A percentile compares a stretch with the other conserved stretches of the same genome.
Evolutionary conservation across 163 green algal genomes (phyloP).

Genomic region (Picocystis sp.): DNA sequence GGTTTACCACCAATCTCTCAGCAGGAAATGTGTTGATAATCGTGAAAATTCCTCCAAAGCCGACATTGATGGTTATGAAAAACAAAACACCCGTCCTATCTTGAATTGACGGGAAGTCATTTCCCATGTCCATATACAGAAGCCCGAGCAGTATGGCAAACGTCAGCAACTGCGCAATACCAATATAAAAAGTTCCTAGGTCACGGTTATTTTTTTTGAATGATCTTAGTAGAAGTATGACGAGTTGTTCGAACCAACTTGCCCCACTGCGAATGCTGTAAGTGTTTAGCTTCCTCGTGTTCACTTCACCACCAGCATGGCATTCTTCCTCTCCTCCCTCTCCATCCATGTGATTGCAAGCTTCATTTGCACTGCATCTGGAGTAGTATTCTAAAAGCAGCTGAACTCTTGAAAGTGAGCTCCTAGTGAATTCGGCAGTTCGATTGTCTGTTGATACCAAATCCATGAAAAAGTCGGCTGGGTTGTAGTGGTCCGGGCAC

Average conservation of each 20-base stretch:
- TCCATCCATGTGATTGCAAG: too few relatives aligned
- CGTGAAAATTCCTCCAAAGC: conserved; percentile 19
- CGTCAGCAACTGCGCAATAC: too few relatives aligned
- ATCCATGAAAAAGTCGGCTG: conserved; percentile 30
- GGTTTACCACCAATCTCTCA: conserved; percentile 25
- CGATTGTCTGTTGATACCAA: conserved; percentile 24
- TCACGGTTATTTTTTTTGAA: conserved; percentile 21
- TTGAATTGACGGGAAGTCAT: conserved; percentile 17
- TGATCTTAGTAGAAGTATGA: conserved; percentile 19
- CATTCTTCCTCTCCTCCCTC: too few relatives aligned
- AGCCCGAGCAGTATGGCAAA: conserved; percentile 11
- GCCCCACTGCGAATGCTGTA: background rate
- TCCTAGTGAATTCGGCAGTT: conserved; percentile 3
- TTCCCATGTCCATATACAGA: conserved; percentile 24
- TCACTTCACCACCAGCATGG: too few relatives aligned
- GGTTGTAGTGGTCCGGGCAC: conserved; percentile 27
- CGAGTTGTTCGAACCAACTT: conserved; percentile 15
- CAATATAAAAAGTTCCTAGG: conserved; percentile 1
- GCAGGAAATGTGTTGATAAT: conserved; percentile 22
- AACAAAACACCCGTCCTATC: conserved; percentile 14
- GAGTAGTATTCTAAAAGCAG: conserved; percentile 13
- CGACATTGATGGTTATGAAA: conserved; percentile 21
- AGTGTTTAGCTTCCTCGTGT: too few relatives aligned
- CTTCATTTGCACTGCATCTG: background rate
- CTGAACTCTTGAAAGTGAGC: conserved; percentile 9